These are phyloP conservation scores for Syncephalis plumigaleata DNA, from an alignment of 371 early-diverging fungal species.

Conservation along the genomic window DNA sequence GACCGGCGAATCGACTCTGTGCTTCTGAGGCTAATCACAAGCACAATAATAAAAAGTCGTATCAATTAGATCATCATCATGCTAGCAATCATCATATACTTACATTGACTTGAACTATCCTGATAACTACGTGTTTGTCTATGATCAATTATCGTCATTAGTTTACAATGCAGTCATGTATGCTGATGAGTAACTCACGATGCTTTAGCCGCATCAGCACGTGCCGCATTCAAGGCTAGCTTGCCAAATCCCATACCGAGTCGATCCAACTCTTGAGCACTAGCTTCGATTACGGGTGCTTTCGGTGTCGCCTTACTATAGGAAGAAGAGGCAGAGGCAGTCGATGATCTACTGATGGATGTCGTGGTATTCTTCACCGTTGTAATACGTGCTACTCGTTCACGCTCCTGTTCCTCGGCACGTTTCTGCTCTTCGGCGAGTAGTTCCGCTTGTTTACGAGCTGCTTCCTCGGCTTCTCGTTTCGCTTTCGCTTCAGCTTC, in stretches of 20 bases:
- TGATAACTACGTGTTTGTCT: not conserved
- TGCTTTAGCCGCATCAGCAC: constrained; percentile 4
- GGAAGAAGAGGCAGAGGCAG: constrained; percentile 14
- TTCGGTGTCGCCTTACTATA: constrained; percentile 2
- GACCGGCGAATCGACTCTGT: constrained; percentile 48
- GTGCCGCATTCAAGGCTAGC: constrained; percentile 42
- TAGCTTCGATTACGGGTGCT: constrained; percentile 6
- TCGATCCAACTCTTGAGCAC: constrained; percentile 35
- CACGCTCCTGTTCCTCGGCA: constrained; percentile 9
- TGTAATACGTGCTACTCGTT: constrained; percentile 8
- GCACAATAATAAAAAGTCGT: not conserved
- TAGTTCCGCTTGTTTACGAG: constrained; percentile 16
- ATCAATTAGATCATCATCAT: not conserved
- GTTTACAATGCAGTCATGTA: not conserved
- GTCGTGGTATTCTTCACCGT: constrained; percentile 8
- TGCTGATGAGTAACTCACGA: not conserved
- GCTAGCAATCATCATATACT: not conserved
- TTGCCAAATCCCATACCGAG: constrained; percentile 71
- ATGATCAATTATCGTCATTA: not conserved
- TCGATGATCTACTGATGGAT: constrained; percentile 11
- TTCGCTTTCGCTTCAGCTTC: constrained; percentile 82
- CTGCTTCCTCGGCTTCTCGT: constrained; percentile 45
- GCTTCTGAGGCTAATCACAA: constrained; percentile 18
- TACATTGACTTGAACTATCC: not conserved
- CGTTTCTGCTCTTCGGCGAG: constrained; percentile 12